Percentiles rank a stretch among this genome's conserved stretches.
Evolutionary conservation across 805 yeast species (phyloP).

Genomic region (Yarrowia sp.): DNA sequence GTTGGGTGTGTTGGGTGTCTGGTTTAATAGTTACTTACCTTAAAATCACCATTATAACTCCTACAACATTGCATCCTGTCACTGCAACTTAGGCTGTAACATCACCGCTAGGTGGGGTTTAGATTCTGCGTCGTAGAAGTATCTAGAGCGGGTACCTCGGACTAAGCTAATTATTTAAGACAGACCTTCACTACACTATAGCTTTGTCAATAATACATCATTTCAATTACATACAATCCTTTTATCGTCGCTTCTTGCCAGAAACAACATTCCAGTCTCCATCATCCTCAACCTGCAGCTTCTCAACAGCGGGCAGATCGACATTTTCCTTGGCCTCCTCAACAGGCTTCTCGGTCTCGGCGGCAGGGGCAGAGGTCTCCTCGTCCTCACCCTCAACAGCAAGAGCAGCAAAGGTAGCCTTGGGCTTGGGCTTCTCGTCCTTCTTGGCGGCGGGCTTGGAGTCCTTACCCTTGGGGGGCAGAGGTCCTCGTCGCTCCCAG

Average conservation of each 20-base stretch:
- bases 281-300: slow-evolving; percentile 29
- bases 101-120: too few species aligned
- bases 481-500: slow-evolving; percentile 28
- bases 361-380: slow-evolving; percentile 20
- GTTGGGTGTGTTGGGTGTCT: too few species aligned
- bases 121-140: too few species aligned
- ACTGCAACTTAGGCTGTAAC: too few species aligned
- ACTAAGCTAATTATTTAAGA: too few species aligned
- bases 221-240: background rate
- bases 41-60: too few species aligned
- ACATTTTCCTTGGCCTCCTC: slow-evolving; percentile 32
- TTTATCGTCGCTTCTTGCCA: slow-evolving; percentile 29
- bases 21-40: too few species aligned
- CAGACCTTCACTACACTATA: too few species aligned
- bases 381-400: slow-evolving; percentile 26
- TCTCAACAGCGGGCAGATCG: slow-evolving; percentile 19
- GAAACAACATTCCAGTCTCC: slow-evolving; percentile 35
- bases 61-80: too few species aligned
- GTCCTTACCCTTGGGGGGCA: slow-evolving; percentile 23
- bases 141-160: too few species aligned
- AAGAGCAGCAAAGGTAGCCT: slow-evolving; percentile 18
- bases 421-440: slow-evolving; percentile 21
- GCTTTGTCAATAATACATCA: background rate
- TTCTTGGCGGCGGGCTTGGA: slow-evolving; percentile 22
- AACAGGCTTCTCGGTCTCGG: slow-evolving; percentile 27